Base-by-base conservation (phyloP, 306 rosid species). In the Quercus glauca region DNA sequence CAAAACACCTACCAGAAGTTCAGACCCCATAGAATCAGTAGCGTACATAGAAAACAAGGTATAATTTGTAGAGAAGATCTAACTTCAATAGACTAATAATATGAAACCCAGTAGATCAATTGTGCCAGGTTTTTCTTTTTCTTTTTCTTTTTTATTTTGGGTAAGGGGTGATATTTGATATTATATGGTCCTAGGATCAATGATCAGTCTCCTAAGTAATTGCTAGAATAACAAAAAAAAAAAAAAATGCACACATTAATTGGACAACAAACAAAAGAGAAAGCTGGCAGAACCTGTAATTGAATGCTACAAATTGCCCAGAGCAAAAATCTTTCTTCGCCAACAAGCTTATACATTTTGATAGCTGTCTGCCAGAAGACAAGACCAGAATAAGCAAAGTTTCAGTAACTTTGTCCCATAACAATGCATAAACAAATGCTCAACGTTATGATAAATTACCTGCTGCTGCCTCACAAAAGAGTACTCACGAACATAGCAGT, bases 251-350 rank as follows among this genome's bases (percentile, higher is more conserved):
- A 35, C 68, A 21, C 3, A 77, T 55, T 9, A 52, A 53, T 20
- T 37, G 72, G 4, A 51, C 52, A 12, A 28, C n/a, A 79, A 18
- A 35, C 25, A 35, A 68, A 7, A 35, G 52, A 76, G 75, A 52
- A 76, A 33, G 69, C 3, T 25, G 26, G 83, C 76, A 74, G 51
- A 89, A 96, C 99, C 99, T 96, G 99, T 87, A 96, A 89, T 63
- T 96, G 97, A 82, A 96, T 93, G 89, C 99, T 96, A 79, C 99
- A 93, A 81, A 92, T 97, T 37, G 99, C 96, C 98, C 99, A 96
- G 55, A 96, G 96, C 92, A 96, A 87, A 80, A 88, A 91, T 70
- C 94, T 90, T 79, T 96, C 99, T 88, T 93, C 98, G 58, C 96
- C 97, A 71, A 83, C 91, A 73, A 85, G 94, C 81, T 96, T 96